Evolutionary conservation across 2,329 filamentous ascomycete species (phyloP), one percentile per base, ranked within the genome.

Genomic region (Penicillium sp.): DNA sequence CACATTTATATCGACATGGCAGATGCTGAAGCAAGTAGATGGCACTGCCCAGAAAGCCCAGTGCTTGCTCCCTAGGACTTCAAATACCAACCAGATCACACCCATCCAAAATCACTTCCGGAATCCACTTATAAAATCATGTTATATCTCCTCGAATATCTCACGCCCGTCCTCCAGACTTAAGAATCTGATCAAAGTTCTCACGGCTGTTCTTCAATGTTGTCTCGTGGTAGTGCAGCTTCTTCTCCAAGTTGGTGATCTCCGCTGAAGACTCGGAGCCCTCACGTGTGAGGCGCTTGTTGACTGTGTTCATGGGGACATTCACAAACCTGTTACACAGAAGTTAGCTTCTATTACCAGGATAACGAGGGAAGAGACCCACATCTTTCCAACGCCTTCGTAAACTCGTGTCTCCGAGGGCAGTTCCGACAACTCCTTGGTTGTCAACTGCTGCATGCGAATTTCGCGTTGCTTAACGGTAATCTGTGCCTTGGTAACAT

Each of bases 301-400:
- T 88, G 64, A 98, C 85, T 21, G 87, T 84, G 21, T 84, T 77
- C 47, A 88, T 88, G 13, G 91, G 89, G 54, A 91, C 86, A 53
- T 87, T 86, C 47, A 96, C 88, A 74, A 99, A 99, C 93, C 93
- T 98, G 59, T 26, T 51, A 50, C 37, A 25, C 1, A 14, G 7
- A 7, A 59, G 31, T 25, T 14, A 33, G 19, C 33, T 14, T 19
- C 16, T 8, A 50, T 37, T 23, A 59, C 37, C 39, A 29, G 47
- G 33, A 16, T 27, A 59, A 11, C 44, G 54, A 53, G 23, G 7
- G 47, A 37, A 29, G 23, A 23, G 19, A 78, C 88, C 69, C 77
- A 97, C 95, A 99, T 98, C 80, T 98, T 99, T 51, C 95, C 95
- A 11, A 98, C 89, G 6, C 93, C 93, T 77, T 98, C 93, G 69